phyloP scores from a whole-genome alignment of 805 yeast genomes.

The Candida awuae region DNA sequence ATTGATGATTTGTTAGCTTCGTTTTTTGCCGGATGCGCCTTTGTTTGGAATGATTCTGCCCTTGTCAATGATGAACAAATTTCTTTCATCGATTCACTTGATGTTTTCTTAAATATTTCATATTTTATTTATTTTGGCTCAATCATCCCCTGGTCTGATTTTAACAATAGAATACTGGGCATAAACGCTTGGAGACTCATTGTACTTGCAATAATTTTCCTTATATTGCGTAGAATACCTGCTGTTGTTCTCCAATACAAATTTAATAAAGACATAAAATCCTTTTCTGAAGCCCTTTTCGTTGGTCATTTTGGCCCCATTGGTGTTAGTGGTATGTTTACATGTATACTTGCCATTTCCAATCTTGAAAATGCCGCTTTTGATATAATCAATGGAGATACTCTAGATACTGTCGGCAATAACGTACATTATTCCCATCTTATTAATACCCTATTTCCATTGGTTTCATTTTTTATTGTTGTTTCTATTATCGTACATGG shows the following conservation, averaged over 20 bases:
- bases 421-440: conserved; percentile 24
- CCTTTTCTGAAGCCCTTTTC: conserved; percentile 58
- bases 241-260: conserved; percentile 49
- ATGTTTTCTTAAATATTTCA: conserved; percentile 51
- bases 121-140: conserved; percentile 63
- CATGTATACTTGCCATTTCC: conserved; percentile 24
- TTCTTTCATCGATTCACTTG: conserved; percentile 54
- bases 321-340: conserved; percentile 36
- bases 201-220: conserved; percentile 41
- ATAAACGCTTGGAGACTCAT: conserved; percentile 44
- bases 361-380: conserved; percentile 26
- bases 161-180: conserved; percentile 38
- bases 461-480: conserved; percentile 41
- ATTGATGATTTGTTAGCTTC: conserved; percentile 67
- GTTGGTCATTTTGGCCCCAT: conserved; percentile 72
- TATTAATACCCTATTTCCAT: conserved; percentile 37
- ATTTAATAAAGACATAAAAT: conserved; percentile 47
- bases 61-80: conserved; percentile 41
- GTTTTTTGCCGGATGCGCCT: conserved; percentile 62
- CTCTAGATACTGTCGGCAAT: conserved; percentile 17
- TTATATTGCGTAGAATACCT: conserved; percentile 44
- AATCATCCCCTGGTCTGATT: conserved; percentile 57
- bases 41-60: conserved; percentile 64
- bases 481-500: conserved; percentile 50
- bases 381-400: conserved; percentile 23